Base-by-base conservation (phyloP, 176 grass and related monocot genomes). In the Triticum monococcum region DNA sequence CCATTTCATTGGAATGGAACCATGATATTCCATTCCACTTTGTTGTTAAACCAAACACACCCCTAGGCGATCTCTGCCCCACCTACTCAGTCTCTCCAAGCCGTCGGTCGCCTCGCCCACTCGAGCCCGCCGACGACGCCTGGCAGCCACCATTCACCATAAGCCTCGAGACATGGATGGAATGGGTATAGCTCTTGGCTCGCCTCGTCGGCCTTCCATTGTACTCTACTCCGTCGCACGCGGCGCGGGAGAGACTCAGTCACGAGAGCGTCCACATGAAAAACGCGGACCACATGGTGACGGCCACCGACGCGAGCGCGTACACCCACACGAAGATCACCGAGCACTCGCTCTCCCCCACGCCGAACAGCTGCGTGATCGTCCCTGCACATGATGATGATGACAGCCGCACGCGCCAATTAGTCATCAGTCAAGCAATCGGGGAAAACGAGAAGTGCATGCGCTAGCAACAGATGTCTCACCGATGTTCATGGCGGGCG, bases 401-500 rank as follows among this genome's bases (percentile, higher is more conserved):
- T 54, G 16, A 17, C 16, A 54, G 4, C 14, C 50, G 5, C 50
- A 54, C 50, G 50, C 50, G 16, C 50, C 56, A 22, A 59, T 37
- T 37, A 37, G 8, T 22, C 56, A 59, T 59, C 56, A 22, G 4
- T 22, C 18, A 22, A 54, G 50, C 50, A 54, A 22, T 3, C 56
- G 20, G 56, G 56, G 1, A 22, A 59, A 59, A 22, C 20, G 56
- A 59, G 56, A 59, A 59, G 2, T 22, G 56, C 56, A 59, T 64
- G 10, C 23, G 8, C n/a, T 12, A 12, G 1, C 25, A 66, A 7
- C 31, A 41, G 38, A 17, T 31, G 41, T 3, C 37, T 73, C 62
- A 96, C 97, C 92, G 12, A 98, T 94, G 90, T 96, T 98, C 94
- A 98, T 90, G 9, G 94, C 94, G 9, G 96, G 93, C 0, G 93